Base-by-base conservation (phyloP, 495 filamentous ascomycete genomes). In the Tirmania nivea region DNA sequence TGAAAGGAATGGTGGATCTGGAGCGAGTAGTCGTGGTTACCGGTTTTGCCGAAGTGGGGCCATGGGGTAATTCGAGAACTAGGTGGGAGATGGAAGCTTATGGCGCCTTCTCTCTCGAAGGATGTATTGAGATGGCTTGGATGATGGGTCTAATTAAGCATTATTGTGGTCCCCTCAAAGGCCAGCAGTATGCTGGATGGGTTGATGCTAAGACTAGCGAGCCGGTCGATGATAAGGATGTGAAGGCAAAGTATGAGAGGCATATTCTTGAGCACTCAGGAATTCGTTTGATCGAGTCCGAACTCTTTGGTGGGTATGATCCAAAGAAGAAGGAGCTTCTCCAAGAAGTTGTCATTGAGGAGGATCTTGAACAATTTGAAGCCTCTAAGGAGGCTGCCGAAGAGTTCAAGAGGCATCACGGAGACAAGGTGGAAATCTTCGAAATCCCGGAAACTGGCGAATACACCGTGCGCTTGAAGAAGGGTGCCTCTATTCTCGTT, bases 101-200 rank as follows among this genome's bases (percentile, higher is more conserved):
- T 59, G 90, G 90, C 60, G 74, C 92, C 63, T 99, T 99, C 72
- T 96, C 92, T 16, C 78, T 96, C 16, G 90, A 96, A 68, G 90
- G 90, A 16, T 96, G 90, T 63, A 81, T 99, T 55, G 90, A 99
- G 69, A 96, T 99, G 90, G 86, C 90, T 34, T 99, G 90, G 90
- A 84, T 99, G 64, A 99, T 96, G 90, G 92, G 92, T 54, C 80
- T 96, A 54, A 96, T 99, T 69, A 93, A 84, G 71, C 92, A 99
- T 66, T 85, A 94, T 71, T 95, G 96, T 58, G 92, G 90, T n/a
- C 84, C 86, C 8, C 79, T 99, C 65, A 96, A 96, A 70, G 90
- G 92, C 65, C 82, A 94, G 71, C 78, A 81, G 45, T 96, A 99
- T 69, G 84, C 90, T 50, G 90, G 90, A 54, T 99, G 90, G 90